Evolutionary conservation across 2,329 filamentous ascomycete species (phyloP), one percentile per base, ranked within the genome.

Genomic region (Calonectria naviculata): DNA sequence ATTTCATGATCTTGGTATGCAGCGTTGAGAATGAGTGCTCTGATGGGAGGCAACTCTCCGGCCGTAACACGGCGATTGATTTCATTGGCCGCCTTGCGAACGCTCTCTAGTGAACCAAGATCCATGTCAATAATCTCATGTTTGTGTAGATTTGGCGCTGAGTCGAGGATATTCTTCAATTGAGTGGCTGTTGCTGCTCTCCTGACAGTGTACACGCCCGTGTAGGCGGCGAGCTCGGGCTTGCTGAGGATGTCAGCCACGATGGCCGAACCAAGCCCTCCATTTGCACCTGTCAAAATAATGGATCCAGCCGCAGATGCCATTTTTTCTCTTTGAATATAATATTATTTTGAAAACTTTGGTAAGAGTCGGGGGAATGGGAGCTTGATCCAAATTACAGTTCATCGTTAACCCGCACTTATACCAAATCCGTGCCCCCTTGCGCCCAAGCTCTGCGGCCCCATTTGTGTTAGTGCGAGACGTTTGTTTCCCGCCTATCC

Each of bases 221-320:
- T 77, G 68, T 84, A 81, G 29, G 76, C 74, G 4, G 82, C 80
- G 13, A 84, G 69, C 5, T 81, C 73, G 0, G 79, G 73, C 15
- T 68, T 76, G 19, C 72, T 69, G 41, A 82, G 44, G 34, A 85
- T 78, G 9, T 78, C 73, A 5, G 70, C 54, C 12, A 82, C 79
- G 9, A 83, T 82, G 26, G 79, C 78, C 13, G 80, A 81, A 9
- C 83, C 83, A 31, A 85, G 79, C 24, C 82, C 81, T 47, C 83
- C 84, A 66, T 85, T 85, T 41, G 82, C 75, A 8, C 83, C 84
- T 5, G 84, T 85, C 12, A 84, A 70, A 2, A 85, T 44, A 29
- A 85, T 79, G 2, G 81, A 78, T 66, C 83, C 81, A 67, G 73
- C 64, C 19, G 71, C 52, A 34, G 74, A 64, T 31, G 76, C 36